phyloP scores from a whole-genome alignment of 208 protist genomes.

The Acanthamoeba pearcei region DNA sequence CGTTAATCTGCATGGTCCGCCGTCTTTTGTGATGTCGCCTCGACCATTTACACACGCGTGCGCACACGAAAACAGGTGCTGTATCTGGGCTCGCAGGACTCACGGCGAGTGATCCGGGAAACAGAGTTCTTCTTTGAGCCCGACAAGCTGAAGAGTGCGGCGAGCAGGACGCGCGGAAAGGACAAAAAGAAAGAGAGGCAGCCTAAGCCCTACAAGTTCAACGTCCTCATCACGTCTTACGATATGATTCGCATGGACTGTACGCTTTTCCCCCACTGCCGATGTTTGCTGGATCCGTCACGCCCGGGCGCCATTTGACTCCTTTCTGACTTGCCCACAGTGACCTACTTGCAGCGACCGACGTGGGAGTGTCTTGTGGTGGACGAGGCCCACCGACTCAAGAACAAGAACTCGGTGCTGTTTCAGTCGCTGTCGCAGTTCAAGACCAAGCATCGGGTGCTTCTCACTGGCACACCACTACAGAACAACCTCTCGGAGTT shows the following conservation, averaged over 20 bases:
- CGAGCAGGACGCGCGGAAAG: not conserved
- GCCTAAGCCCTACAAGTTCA: conserved; percentile 86
- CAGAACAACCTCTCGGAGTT: conserved; percentile 91
- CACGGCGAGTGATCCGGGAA: conserved; percentile 84
- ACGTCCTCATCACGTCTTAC: conserved; percentile 94
- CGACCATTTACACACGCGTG: too few species aligned
- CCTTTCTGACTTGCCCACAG: not conserved
- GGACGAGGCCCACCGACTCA: conserved; percentile 94
- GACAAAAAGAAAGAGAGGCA: not conserved
- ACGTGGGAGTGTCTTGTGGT: conserved; percentile 85
- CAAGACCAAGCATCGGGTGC: conserved; percentile 83
- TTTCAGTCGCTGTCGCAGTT: conserved; percentile 86
- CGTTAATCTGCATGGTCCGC: not conserved
- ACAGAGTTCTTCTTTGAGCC: conserved; percentile 81
- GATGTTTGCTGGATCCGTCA: not conserved
- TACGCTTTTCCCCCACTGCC: not conserved
- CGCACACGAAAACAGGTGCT: not conserved
- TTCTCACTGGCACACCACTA: conserved; percentile 92
- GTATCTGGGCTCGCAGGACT: conserved; percentile 83
- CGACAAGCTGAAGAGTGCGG: conserved; percentile 6
- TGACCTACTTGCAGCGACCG: conserved; percentile 58
- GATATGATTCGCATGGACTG: conserved; percentile 87
- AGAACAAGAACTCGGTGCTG: conserved; percentile 90
- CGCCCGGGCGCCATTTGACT: not conserved
- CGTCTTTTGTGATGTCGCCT: not conserved